Base-by-base conservation (phyloP, 2,329 filamentous ascomycete genomes). In the Colletotrichum graminicola region DNA sequence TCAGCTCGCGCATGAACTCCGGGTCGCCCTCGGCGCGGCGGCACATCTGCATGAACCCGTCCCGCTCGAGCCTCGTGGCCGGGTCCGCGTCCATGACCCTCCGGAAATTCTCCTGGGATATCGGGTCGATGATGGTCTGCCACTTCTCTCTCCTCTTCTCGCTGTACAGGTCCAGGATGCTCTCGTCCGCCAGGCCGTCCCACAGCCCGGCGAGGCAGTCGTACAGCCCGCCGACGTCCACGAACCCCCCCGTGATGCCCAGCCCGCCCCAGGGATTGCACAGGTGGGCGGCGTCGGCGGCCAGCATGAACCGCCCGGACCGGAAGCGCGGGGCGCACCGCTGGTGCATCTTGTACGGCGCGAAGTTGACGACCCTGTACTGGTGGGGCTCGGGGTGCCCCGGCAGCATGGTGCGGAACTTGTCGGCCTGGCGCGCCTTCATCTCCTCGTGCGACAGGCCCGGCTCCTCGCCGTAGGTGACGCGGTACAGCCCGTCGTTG, bases 231-330 rank as follows among this genome's bases (percentile, higher is more conserved):
- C 88, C 89, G 3, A 90, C 84, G 74, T 91, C 90, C n/a, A 89
- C 87, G 66, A 92, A 88, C 0, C 90, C 90, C 7, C 89, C 89
- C 0, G 89, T 91, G 61, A 91, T 85, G 1, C 90, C 90, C 21
- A 91, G 80, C 0, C 90, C 90, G 56, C 90, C 90, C 79, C 86
- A 85, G 0, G 84, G 84, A 76, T 86, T 87, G 75, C 84, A 86
- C 21, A 86, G 74, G 63, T 91, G 89, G 3, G 89, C 89, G 2
- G 89, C 89, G 79, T 91, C 89, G 0, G 88, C 89, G 1, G 86
- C 88, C 0, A 91, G 80, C 6, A 90, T 69, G 49, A 91, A 80
- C 8, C 86, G 84, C 0, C 89, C 89, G 0, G 87, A 84, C n/a
- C 88, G 83, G 77, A 91, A 89, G 12, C 80, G 83, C 2, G 84